Percentiles rank a stretch among this genome's conserved stretches.
These are phyloP conservation scores for Chalara sp. DNA, from an alignment of 2,329 filamentous ascomycete species.

Conservation along the genomic window DNA sequence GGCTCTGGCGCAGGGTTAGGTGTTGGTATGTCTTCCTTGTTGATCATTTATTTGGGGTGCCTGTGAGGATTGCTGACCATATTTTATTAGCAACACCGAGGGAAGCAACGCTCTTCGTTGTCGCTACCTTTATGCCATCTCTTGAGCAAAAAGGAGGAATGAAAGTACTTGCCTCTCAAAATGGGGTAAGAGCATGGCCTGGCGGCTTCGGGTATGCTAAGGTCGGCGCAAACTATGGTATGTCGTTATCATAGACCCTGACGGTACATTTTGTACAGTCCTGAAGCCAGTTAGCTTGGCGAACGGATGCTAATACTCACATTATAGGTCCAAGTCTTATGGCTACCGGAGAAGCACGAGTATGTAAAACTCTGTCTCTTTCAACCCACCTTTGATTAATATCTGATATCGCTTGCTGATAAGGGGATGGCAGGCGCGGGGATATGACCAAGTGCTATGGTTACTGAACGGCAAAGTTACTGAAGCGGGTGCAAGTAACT, in stretches of 20 bases:
- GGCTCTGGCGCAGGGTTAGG: conserved; percentile 75
- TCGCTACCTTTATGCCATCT: conserved; percentile 56
- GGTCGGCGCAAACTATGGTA: conserved; percentile 90
- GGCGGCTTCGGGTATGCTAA: conserved; percentile 91
- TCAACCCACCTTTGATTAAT: too few relatives aligned
- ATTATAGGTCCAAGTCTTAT: conserved; percentile 28
- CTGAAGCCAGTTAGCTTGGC: too few relatives aligned
- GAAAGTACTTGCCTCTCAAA: conserved; percentile 69
- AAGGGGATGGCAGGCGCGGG: conserved; percentile 34
- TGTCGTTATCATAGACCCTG: conserved; percentile 44
- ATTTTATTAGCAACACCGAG: conserved; percentile 51
- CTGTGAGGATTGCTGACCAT: too few relatives aligned
- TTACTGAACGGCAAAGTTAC: conserved; percentile 78
- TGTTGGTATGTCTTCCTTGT: conserved; percentile 34
- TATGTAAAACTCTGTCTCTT: too few relatives aligned
- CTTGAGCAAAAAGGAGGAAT: conserved; percentile 52
- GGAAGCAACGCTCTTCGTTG: conserved; percentile 85
- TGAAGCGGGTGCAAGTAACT: conserved; percentile 87
- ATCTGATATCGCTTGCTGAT: too few relatives aligned
- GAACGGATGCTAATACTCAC: too few relatives aligned
- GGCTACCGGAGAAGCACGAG: conserved; percentile 67
- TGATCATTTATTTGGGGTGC: too few relatives aligned
- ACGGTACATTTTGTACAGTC: too few relatives aligned
- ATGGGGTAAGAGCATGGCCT: conserved; percentile 87
- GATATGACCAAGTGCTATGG: conserved; percentile 92